Evolutionary conservation across 768 basidiomycete species (phyloP), one percentile per base, ranked within the genome.

Genomic region (Leccinum ochraceum): DNA sequence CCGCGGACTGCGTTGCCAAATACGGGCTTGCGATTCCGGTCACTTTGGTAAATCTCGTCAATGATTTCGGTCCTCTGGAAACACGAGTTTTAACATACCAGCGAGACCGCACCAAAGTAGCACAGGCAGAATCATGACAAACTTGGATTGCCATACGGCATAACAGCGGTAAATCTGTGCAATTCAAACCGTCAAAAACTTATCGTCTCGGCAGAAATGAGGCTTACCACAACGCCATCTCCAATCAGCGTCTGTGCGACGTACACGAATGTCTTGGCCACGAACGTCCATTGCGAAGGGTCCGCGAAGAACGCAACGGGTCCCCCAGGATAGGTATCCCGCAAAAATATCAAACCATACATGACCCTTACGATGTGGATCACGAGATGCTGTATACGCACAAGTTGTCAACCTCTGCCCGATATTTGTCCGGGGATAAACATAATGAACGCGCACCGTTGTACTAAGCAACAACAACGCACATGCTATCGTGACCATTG

Each of bases 1-100:
- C 53, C 13, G 17, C n/a, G 0, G 32, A 52, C 5, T 26, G 39
- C 6, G 66, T 64, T 26, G 63, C 60, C 9, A 60, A 60, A 17
- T 70, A 60, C 54, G 61, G 24, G 53, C 64, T 39, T 55, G 44
- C 36, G 32, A 66, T 30, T 28, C 70, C 58, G 54, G 70, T 70
- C 20, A 37, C 65, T 63, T 55, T 4, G 4, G 26, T 42, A 37
- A 34, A 17, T 16, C 10, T 50, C 14, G 9, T 26, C 39, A 53
- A 28, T 53, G 5, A 16, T 17, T 32, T 13, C 28, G 7, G 26
- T 7, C 6, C 1, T 50, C 6, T 3, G 39, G 16, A 44, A 30
- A 34, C 6, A 20, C 9, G 26, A 7, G 30, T 42, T n/a, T 22
- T 1, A 13, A 53, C 34, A 30, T 16, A 36, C 53, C 20, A 10